phyloP scores from a whole-genome alignment of 2,329 filamentous ascomycete species.

The Fusarium ramigenum region DNA sequence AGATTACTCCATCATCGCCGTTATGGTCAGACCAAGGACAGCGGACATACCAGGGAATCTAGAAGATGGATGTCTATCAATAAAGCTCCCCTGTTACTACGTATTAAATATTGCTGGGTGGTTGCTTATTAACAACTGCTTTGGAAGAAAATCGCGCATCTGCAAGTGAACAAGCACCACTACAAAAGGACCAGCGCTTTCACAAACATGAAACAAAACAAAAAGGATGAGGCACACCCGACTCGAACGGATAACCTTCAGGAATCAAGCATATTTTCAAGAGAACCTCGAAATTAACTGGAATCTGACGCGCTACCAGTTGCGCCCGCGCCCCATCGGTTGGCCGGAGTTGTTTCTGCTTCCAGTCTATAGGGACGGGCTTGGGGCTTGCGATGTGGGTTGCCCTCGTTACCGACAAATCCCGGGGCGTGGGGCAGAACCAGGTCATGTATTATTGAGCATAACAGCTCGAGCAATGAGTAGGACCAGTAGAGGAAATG shows the following conservation, averaged over 20 bases:
- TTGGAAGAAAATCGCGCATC: background rate
- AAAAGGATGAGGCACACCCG: slow-evolving; percentile 16
- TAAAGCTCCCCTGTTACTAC: fast-evolving
- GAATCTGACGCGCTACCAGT: slow-evolving; percentile 28
- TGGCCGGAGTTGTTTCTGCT: background rate
- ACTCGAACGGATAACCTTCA: slow-evolving; percentile 25
- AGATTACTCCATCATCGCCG: background rate
- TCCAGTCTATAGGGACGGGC: background rate
- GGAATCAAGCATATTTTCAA: background rate
- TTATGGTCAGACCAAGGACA: background rate
- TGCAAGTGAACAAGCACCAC: fast-evolving
- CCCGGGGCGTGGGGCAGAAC: too few species aligned
- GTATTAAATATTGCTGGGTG: fast-evolving
- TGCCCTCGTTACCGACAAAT: background rate
- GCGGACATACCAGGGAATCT: background rate
- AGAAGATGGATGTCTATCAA: fast-evolving
- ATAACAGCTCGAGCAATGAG: too few species aligned
- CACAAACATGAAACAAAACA: background rate
- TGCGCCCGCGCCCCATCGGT: slow-evolving; percentile 14
- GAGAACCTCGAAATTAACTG: background rate
- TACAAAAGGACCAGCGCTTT: fast-evolving
- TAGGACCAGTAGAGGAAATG: too few species aligned
- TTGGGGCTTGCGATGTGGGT: background rate
- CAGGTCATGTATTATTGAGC: too few species aligned
- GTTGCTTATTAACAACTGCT: too few species aligned